A percentile compares a stretch with the other conserved stretches of the same genome.
Conservation (phyloP, 371 early-diverging fungal genomes). For the Mucor ambiguus region DNA sequence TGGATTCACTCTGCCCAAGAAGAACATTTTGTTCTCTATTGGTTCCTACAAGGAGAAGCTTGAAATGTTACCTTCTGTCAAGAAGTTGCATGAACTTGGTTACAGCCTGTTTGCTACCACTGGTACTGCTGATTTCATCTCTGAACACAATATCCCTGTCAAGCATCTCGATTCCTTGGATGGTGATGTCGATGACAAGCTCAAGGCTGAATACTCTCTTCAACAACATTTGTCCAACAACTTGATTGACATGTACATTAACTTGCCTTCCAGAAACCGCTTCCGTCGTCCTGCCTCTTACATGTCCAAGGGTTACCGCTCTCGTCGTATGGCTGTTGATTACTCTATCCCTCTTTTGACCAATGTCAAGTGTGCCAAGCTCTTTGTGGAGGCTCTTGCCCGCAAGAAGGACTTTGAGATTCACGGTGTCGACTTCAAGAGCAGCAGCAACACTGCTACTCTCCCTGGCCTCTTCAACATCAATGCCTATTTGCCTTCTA, state of each 20-base stretch:
- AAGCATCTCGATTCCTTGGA: constrained; percentile 85
- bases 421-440: constrained; percentile 83
- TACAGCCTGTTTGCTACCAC: constrained; percentile 92
- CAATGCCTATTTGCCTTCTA: constrained; percentile 59
- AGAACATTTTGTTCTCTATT: constrained; percentile 90
- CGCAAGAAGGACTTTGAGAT: constrained; percentile 79
- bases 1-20: constrained; percentile 87
- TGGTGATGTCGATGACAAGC: constrained; percentile 51
- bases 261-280: constrained; percentile 93
- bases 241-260: constrained; percentile 97
- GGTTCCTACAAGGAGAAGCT: constrained; percentile 95
- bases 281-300: constrained; percentile 96
- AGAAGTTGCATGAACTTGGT: constrained; percentile 79
- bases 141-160: constrained; percentile 89
- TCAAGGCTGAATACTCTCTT: constrained; percentile 89
- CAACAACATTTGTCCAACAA: constrained; percentile 94
- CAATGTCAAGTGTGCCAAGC: constrained; percentile 96
- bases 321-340: constrained; percentile 97
- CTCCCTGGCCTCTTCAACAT: constrained; percentile 91
- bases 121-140: constrained; percentile 94
- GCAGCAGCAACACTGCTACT: constrained; percentile 78
- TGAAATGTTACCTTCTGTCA: constrained; percentile 88
- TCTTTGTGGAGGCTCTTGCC: constrained; percentile 93
- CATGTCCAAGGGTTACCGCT: constrained; percentile 93
- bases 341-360: constrained; percentile 95